Conservation (phyloP, 1,284 basidiomycete species). For the Malassezia equina region DNA sequence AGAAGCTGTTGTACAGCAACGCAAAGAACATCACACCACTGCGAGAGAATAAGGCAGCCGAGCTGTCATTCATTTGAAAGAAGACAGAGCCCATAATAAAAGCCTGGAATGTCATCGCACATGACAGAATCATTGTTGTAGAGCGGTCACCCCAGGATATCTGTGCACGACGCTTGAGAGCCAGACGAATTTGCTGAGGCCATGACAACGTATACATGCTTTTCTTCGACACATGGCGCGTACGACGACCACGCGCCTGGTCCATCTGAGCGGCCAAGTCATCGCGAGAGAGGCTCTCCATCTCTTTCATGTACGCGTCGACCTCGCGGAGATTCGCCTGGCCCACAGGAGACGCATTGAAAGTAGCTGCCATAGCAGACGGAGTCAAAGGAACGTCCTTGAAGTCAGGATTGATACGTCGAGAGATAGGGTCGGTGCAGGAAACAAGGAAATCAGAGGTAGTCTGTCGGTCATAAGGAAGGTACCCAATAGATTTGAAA, state of each 20-base stretch:
- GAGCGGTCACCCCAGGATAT: conserved; percentile 58
- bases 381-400: conserved; percentile 36
- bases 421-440: conserved; percentile 50
- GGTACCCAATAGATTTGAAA: conserved; percentile 34
- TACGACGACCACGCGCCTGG: conserved; percentile 24
- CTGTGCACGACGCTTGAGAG: conserved; percentile 60
- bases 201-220: conserved; percentile 30
- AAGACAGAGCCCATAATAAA: conserved; percentile 70
- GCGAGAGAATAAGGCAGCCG: conserved; percentile 64
- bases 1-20: conserved; percentile 50
- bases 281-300: not conserved
- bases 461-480: conserved; percentile 50
- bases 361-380: conserved; percentile 27
- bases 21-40: conserved; percentile 23
- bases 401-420: conserved; percentile 43
- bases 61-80: conserved; percentile 57
- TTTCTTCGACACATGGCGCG: conserved; percentile 17
- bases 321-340: conserved; percentile 21
- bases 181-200: conserved; percentile 55
- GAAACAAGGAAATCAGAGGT: conserved; percentile 45
- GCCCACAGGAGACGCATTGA: conserved; percentile 22
- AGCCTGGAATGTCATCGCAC: conserved; percentile 52
- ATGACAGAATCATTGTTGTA: conserved; percentile 44
- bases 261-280: not conserved
- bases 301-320: conserved; percentile 21